Conservation (phyloP, 169 alveolate species). For the Cryptosporidium xiaoi region DNA sequence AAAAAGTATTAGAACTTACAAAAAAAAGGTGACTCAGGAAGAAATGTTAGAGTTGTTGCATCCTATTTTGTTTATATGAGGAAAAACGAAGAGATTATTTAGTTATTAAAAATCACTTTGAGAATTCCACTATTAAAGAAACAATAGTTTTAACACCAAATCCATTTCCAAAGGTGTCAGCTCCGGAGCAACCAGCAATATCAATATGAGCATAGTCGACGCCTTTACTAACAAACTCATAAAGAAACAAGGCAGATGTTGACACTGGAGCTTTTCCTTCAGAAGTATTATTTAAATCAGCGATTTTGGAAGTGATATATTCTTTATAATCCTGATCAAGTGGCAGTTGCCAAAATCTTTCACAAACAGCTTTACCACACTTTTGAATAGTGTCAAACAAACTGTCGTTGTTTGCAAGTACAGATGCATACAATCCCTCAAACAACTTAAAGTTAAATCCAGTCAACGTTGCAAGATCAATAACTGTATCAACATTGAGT, state of each 20-base stretch:
- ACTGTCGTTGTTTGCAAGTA: slow-evolving; percentile 80
- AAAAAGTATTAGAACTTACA: no score
- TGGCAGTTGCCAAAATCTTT: slow-evolving; percentile 90
- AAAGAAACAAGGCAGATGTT: slow-evolving; percentile 92
- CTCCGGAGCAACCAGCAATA: slow-evolving; percentile 94
- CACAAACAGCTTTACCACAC: slow-evolving; percentile 83
- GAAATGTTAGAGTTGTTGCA: no score
- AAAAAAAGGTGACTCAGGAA: no score
- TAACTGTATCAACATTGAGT: slow-evolving; percentile 85
- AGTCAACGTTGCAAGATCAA: slow-evolving; percentile 96
- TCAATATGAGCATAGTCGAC: slow-evolving; percentile 94
- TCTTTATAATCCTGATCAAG: slow-evolving; percentile 85
- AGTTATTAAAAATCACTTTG: neutral
- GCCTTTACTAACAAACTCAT: slow-evolving; percentile 88
- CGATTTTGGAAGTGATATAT: slow-evolving; percentile 85
- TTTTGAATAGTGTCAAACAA: slow-evolving; percentile 63
- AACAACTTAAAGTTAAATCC: slow-evolving; percentile 82
- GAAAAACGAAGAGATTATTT: neutral
- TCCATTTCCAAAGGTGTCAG: slow-evolving; percentile 84
- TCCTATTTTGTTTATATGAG: neutral
- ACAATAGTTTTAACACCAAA: slow-evolving; percentile 85
- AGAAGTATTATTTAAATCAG: slow-evolving; percentile 88
- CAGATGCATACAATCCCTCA: slow-evolving; percentile 78
- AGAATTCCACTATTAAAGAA: slow-evolving; percentile 50
- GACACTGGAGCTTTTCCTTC: slow-evolving; percentile 86